Evolutionary conservation across 2,329 filamentous ascomycete species (phyloP).

Genomic region (Nigrospora osmanthi): DNA sequence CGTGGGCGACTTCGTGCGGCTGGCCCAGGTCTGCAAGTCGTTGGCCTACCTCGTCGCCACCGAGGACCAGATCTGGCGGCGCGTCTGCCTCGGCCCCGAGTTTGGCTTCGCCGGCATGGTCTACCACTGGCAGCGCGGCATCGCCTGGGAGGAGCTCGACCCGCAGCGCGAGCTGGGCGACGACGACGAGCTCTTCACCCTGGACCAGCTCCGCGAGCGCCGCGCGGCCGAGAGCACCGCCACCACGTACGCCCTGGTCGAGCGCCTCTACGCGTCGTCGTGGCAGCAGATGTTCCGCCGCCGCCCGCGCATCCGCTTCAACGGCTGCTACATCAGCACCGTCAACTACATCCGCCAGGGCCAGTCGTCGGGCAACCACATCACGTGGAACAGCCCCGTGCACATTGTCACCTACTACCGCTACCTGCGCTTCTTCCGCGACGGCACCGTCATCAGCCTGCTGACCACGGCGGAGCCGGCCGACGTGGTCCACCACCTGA

Average conservation of each 20-base stretch:
- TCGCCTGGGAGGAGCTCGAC: conserved; percentile 46
- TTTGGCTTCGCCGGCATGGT: conserved; percentile 81
- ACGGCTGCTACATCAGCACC: conserved; percentile 92
- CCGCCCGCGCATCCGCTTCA: conserved; percentile 84
- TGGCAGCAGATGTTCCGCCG: conserved; percentile 69
- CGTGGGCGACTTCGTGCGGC: conserved; percentile 65
- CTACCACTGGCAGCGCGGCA: conserved; percentile 63
- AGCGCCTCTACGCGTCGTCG: conserved; percentile 36
- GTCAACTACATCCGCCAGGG: conserved; percentile 91
- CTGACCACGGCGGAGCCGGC: conserved; percentile 73
- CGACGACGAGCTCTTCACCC: conserved; percentile 16
- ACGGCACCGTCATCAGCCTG: conserved; percentile 76
- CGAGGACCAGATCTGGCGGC: conserved; percentile 82
- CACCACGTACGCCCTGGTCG: conserved; percentile 31
- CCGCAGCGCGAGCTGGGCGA: conserved; percentile 14
- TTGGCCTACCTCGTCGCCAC: conserved; percentile 78
- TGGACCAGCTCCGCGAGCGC: conserved; percentile 26
- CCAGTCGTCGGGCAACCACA: conserved; percentile 58
- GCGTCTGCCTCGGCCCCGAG: conserved; percentile 59
- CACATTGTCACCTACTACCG: conserved; percentile 98
- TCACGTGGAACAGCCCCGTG: conserved; percentile 74
- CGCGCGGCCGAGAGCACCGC: conserved; percentile 23
- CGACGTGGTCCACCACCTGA: conserved; percentile 83
- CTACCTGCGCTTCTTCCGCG: conserved; percentile 89
- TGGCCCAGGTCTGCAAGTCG: conserved; percentile 77